Evolutionary conservation across 2,329 filamentous ascomycete genomes (phyloP).

Genomic region (Fusarium citri): DNA sequence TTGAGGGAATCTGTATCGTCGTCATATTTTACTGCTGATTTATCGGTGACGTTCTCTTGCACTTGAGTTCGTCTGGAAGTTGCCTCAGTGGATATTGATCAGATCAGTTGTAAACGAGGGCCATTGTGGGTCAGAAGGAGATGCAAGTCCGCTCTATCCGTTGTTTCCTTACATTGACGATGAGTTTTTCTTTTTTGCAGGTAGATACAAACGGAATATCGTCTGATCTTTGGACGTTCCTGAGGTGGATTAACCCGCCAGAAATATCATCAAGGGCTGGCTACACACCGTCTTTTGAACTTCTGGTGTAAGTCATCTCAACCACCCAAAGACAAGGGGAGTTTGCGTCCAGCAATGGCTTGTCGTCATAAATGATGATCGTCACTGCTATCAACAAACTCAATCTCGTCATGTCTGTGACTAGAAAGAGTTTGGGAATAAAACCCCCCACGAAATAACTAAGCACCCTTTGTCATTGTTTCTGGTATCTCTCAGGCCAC

Average conservation of each 20-base stretch:
- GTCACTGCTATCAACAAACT: constrained; percentile 14
- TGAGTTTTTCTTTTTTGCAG: neutral
- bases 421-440: neutral
- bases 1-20: neutral
- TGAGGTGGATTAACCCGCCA: neutral
- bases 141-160: constrained; percentile 23
- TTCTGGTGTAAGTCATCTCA: constrained; percentile 10
- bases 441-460: constrained; percentile 28
- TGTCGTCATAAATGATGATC: constrained; percentile 32
- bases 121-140: constrained; percentile 21
- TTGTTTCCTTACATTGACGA: neutral
- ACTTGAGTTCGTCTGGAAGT: constrained; percentile 8
- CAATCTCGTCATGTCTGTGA: constrained; percentile 23
- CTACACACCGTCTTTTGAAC: constrained; percentile 39
- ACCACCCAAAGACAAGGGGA: neutral
- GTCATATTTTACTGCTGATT: neutral
- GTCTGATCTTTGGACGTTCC: constrained; percentile 2
- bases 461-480: constrained; percentile 36
- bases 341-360: neutral
- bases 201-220: neutral
- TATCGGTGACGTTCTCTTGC: neutral
- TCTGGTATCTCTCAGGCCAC: constrained; percentile 30
- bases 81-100: constrained; percentile 14
- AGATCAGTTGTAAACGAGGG: constrained; percentile 9
- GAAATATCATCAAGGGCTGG: neutral